These are phyloP conservation scores for Penicillium desertorum DNA, from an alignment of 495 filamentous ascomycete species.

Conservation along the genomic window DNA sequence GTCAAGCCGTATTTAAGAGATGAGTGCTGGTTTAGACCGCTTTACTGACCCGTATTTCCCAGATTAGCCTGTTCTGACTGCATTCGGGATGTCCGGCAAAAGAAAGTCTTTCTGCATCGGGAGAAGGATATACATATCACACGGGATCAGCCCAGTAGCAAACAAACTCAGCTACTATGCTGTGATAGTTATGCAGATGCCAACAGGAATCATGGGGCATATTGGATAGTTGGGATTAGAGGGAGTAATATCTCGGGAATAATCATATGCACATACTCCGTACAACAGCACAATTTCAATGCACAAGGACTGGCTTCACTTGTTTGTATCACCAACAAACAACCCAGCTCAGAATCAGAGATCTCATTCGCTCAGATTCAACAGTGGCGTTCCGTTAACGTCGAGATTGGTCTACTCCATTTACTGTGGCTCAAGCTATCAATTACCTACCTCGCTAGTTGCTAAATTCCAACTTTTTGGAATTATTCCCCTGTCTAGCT, in stretches of 20 bases:
- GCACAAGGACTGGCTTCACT: background rate
- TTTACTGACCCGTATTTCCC: background rate
- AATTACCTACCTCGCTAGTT: background rate
- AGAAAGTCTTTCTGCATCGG: conserved; percentile 14
- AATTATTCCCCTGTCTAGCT: background rate
- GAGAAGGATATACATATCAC: conserved; percentile 5
- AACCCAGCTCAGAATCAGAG: background rate
- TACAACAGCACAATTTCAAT: background rate
- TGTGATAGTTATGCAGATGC: background rate
- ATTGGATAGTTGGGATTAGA: background rate
- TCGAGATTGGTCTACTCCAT: background rate
- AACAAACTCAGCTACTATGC: background rate
- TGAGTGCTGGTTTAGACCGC: background rate
- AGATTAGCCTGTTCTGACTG: conserved; percentile 13
- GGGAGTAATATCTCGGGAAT: background rate
- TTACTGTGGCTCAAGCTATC: background rate
- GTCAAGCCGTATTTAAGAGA: background rate
- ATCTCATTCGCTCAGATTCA: background rate
- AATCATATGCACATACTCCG: background rate
- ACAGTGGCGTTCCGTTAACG: background rate
- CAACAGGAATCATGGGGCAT: background rate
- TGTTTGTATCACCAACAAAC: conserved; percentile 7
- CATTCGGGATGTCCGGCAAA: conserved; percentile 22
- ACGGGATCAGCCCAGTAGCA: background rate
- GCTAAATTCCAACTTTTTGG: background rate